phyloP scores from a whole-genome alignment of 495 filamentous ascomycete species.

The Polyplosphaeria fusca region DNA sequence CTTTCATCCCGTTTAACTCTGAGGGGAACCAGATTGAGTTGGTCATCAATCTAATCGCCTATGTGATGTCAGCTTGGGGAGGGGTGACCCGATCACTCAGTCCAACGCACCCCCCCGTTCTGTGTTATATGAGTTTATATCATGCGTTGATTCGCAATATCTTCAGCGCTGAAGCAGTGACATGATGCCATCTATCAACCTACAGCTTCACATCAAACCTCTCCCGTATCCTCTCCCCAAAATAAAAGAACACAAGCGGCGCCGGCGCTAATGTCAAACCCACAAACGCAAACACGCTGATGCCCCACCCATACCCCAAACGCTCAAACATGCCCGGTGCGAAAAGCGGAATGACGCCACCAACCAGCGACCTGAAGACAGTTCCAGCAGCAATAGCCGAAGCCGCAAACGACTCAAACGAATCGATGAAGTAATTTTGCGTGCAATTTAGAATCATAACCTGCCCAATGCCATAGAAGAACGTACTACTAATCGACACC shows the following conservation, averaged over 20 bases:
- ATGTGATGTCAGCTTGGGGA: too few species aligned
- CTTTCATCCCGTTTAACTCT: too few species aligned
- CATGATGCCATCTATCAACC: background rate
- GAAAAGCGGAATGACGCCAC: slow-evolving; percentile 26
- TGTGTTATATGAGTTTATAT: too few species aligned
- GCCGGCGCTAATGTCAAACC: slow-evolving; percentile 16
- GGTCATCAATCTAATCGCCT: too few species aligned
- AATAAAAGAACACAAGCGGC: slow-evolving; percentile 12
- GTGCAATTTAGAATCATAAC: slow-evolving; percentile 31
- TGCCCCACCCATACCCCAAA: slow-evolving; percentile 32
- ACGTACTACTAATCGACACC: slow-evolving; percentile 39
- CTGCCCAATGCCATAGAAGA: slow-evolving; percentile 37
- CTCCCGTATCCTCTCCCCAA: slow-evolving; percentile 18
- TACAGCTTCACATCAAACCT: slow-evolving; percentile 7
- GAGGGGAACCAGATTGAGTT: too few species aligned
- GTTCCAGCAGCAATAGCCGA: slow-evolving; percentile 40
- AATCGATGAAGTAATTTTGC: slow-evolving; percentile 43
- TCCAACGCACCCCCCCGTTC: too few species aligned
- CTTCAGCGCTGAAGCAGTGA: too few species aligned
- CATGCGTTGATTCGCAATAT: too few species aligned
- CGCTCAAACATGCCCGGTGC: slow-evolving; percentile 18
- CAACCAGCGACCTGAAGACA: slow-evolving; percentile 34
- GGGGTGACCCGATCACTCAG: too few species aligned
- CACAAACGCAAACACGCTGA: slow-evolving; percentile 19
- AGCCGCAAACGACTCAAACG: slow-evolving; percentile 39